phyloP scores from a whole-genome alignment of 176 grass and related monocot species.

The Aegilops speltoides region DNA sequence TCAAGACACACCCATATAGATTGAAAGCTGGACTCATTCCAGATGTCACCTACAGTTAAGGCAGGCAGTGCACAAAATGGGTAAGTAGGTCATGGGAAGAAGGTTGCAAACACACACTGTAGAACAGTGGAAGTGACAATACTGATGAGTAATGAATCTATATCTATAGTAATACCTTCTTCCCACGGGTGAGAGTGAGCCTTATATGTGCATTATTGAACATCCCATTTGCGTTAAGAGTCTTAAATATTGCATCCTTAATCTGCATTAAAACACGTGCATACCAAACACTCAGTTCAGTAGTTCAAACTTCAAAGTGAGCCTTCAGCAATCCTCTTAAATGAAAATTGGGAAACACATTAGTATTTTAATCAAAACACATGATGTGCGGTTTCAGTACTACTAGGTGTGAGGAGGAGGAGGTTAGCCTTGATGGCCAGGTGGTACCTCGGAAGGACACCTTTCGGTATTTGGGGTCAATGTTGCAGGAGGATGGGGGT shows the following conservation, averaged over 20 bases:
- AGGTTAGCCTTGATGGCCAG: no score
- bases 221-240: slow-evolving; percentile 91
- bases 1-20: slow-evolving; percentile 91
- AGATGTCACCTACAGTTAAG: slow-evolving; percentile 86
- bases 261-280: slow-evolving; percentile 55
- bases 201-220: slow-evolving; percentile 94
- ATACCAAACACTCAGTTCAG: not conserved
- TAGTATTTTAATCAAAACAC: slow-evolving; percentile 20
- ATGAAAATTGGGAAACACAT: not conserved
- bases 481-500: no score
- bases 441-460: no score
- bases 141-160: slow-evolving; percentile 2
- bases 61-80: slow-evolving; percentile 27
- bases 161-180: slow-evolving; percentile 69
- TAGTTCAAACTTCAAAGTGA: slow-evolving; percentile 9
- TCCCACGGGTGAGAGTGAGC: slow-evolving; percentile 88
- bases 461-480: no score
- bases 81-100: not conserved
- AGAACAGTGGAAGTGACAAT: slow-evolving; percentile 30
- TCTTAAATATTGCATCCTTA: slow-evolving; percentile 91
- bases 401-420: no score
- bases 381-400: no score
- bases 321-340: not conserved
- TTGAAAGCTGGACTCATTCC: slow-evolving; percentile 98
- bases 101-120: slow-evolving; percentile 12